Evolutionary conservation across 176 grass and related monocot genomes (phyloP).

Genomic region (Tillandsia fasciculata): DNA sequence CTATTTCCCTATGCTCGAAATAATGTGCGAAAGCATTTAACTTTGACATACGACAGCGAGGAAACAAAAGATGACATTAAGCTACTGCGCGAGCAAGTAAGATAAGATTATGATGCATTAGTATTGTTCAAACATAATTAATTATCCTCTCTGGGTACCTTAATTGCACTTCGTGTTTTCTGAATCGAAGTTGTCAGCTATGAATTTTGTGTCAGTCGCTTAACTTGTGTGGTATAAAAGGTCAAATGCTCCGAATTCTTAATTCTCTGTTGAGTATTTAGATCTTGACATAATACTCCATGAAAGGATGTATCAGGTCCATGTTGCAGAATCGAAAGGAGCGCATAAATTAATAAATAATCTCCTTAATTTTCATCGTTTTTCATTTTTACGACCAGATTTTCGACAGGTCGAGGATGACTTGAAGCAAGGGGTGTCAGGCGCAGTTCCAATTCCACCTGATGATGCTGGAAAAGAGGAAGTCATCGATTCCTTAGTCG

Average conservation of each 20-base stretch:
- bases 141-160: background rate
- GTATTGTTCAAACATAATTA: background rate
- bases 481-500: constrained; percentile 60
- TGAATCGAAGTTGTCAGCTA: no score
- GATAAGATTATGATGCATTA: constrained; percentile 1
- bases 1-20: constrained; percentile 89
- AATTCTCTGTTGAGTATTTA: no score
- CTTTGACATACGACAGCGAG: constrained; percentile 50
- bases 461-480: constrained; percentile 55
- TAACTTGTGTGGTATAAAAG: no score
- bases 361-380: no score
- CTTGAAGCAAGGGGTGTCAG: constrained; percentile 42
- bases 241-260: no score
- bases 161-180: no score
- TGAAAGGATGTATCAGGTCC: no score
- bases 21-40: constrained; percentile 86
- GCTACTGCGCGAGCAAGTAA: constrained; percentile 74
- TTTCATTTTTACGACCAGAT: background rate
- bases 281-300: no score
- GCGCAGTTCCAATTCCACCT: constrained; percentile 56
- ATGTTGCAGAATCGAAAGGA: no score
- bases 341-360: no score
- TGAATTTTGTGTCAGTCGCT: no score
- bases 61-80: constrained; percentile 94
- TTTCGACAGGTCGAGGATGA: constrained; percentile 73